Percentiles rank a stretch among this genome's conserved stretches.
Evolutionary conservation across 768 basidiomycete genomes (phyloP).

Genomic region (Chalciporus chontae): DNA sequence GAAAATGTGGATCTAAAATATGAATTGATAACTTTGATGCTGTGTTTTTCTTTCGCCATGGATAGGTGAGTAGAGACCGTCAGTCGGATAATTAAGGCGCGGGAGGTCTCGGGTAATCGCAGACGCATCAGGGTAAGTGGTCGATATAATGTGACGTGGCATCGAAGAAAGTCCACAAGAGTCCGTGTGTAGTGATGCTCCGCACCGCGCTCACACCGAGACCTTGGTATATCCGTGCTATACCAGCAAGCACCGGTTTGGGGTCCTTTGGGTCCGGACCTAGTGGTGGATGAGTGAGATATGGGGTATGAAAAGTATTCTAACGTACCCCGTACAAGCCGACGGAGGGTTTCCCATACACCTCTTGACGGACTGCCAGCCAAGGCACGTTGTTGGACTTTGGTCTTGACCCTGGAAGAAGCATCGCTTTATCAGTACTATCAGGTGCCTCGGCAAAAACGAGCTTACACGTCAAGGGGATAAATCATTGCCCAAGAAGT

Average conservation of each 20-base stretch:
- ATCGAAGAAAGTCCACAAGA: constrained; percentile 94
- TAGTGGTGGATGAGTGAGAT: constrained; percentile 25
- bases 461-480: constrained; percentile 83
- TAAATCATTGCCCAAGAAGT: constrained; percentile 90
- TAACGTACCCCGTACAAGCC: constrained; percentile 72
- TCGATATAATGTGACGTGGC: constrained; percentile 73
- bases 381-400: constrained; percentile 89
- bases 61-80: constrained; percentile 11
- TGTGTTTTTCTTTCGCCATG: constrained; percentile 4
- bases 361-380: constrained; percentile 74
- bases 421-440: background rate
- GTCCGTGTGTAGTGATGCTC: constrained; percentile 89
- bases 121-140: constrained; percentile 37
- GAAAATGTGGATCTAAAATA: constrained; percentile 14
- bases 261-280: constrained; percentile 79
- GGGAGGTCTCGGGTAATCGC: constrained; percentile 1
- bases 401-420: constrained; percentile 76
- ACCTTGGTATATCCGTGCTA: constrained; percentile 87
- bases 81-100: constrained; percentile 4
- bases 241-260: constrained; percentile 69
- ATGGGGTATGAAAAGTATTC: background rate
- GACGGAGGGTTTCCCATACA: constrained; percentile 66
- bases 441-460: background rate
- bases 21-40: constrained; percentile 5
- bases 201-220: constrained; percentile 91